A percentile compares a stretch with the other conserved stretches of the same genome.
These are phyloP conservation scores for Kurtzmaniella natalensis DNA, from an alignment of 1,139 yeast species.

Conservation along the genomic window DNA sequence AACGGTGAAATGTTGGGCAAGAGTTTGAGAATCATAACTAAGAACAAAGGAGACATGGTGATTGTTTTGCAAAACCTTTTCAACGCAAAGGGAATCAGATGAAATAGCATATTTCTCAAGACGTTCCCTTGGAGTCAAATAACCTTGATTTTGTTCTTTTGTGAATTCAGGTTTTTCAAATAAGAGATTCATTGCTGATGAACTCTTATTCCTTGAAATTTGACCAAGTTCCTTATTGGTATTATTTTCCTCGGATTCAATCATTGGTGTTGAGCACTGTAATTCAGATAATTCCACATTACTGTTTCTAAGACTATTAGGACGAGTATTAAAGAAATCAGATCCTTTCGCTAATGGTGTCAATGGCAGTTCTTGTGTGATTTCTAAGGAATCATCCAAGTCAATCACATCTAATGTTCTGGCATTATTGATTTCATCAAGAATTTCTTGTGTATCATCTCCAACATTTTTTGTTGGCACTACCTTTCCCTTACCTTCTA, in stretches of 20 bases:
- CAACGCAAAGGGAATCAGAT: slow-evolving; percentile 27
- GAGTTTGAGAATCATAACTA: slow-evolving; percentile 57
- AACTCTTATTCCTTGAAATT: background rate
- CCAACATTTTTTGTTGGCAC: slow-evolving; percentile 4
- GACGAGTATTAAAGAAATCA: background rate
- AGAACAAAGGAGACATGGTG: slow-evolving; percentile 77
- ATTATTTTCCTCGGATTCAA: slow-evolving; percentile 7
- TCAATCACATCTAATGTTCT: slow-evolving; percentile 37
- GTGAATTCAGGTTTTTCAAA: background rate
- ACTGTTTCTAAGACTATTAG: background rate
- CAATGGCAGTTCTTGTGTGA: slow-evolving; percentile 26
- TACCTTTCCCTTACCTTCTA: slow-evolving; percentile 57
- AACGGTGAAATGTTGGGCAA: slow-evolving; percentile 78
- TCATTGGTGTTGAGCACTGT: slow-evolving; percentile 1
- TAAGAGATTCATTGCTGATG: background rate
- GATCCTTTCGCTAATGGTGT: background rate
- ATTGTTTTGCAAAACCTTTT: slow-evolving; percentile 30
- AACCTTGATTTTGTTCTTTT: slow-evolving; percentile 1
- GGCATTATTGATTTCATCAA: slow-evolving; percentile 40
- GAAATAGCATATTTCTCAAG: slow-evolving; percentile 35
- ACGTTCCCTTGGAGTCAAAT: slow-evolving; percentile 31
- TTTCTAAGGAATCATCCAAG: slow-evolving; percentile 17
- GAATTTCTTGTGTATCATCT: slow-evolving; percentile 28
- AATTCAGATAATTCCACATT: slow-evolving; percentile 4
- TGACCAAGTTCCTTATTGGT: background rate